These are phyloP conservation scores for Hyaloscypha finlandica DNA, from an alignment of 495 filamentous ascomycete species.

Conservation along the genomic window DNA sequence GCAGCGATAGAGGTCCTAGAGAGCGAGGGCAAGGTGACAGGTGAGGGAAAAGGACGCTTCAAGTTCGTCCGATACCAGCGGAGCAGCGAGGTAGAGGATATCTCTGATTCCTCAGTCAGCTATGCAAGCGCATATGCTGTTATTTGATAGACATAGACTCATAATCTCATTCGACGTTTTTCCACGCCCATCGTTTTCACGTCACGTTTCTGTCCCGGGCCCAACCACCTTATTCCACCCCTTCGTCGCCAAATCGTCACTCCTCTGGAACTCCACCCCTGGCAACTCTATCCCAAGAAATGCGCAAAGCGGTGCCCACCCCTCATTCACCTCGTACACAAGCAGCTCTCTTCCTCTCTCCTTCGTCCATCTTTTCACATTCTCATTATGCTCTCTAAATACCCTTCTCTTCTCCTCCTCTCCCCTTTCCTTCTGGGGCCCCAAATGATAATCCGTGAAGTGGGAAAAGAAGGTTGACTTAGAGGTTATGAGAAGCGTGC, in stretches of 20 bases:
- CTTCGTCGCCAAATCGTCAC: slow-evolving; percentile 38
- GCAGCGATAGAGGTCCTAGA: slow-evolving; percentile 70
- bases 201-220: background rate
- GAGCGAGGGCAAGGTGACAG: slow-evolving; percentile 27
- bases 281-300: slow-evolving; percentile 38
- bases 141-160: slow-evolving; percentile 29
- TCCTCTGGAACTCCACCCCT: slow-evolving; percentile 5
- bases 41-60: slow-evolving; percentile 53
- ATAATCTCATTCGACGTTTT: background rate
- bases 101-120: slow-evolving; percentile 87
- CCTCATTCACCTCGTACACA: slow-evolving; percentile 45
- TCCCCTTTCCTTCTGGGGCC: background rate
- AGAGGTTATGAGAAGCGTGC: background rate
- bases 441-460: background rate
- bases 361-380: slow-evolving; percentile 32
- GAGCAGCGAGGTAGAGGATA: slow-evolving; percentile 72
- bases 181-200: background rate
- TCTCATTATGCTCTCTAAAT: slow-evolving; percentile 34
- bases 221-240: background rate
- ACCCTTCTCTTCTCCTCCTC: slow-evolving; percentile 9
- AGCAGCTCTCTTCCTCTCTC: slow-evolving; percentile 34
- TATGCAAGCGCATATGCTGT: slow-evolving; percentile 84
- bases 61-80: slow-evolving; percentile 90
- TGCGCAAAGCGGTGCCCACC: slow-evolving; percentile 48
- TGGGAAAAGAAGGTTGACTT: background rate